These are phyloP conservation scores for Laguncularia racemosa DNA, from an alignment of 345 rosid genomes.

Conservation along the genomic window DNA sequence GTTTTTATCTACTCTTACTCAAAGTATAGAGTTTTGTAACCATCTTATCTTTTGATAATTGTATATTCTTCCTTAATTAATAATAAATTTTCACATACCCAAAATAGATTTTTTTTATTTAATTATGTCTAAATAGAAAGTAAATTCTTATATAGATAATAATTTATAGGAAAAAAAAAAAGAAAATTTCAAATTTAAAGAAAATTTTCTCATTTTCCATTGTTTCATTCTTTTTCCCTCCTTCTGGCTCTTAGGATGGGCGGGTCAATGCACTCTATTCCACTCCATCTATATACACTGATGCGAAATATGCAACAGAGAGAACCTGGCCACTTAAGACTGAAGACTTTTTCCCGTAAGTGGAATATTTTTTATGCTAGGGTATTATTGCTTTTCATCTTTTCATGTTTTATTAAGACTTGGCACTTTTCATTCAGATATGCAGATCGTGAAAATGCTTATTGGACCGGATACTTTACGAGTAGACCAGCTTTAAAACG, in stretches of 20 bases:
- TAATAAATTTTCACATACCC: no score
- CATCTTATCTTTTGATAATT: background rate
- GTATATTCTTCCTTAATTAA: background rate
- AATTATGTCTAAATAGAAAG: no score
- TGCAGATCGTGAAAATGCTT: constrained; percentile 89
- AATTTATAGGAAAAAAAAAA: no score
- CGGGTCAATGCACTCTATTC: constrained; percentile 94
- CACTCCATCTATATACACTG: constrained; percentile 93
- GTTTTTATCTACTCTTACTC: no score
- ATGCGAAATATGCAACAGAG: constrained; percentile 76
- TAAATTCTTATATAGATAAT: no score
- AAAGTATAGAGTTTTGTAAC: no score
- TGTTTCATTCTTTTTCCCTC: background rate
- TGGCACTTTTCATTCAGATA: constrained; percentile 45
- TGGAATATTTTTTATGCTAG: constrained; percentile 13
- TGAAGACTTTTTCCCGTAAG: constrained; percentile 95
- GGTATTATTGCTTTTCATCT: constrained; percentile 5
- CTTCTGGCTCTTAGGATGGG: constrained; percentile 57
- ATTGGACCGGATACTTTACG: constrained; percentile 96
- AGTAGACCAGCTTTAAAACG: constrained; percentile 92
- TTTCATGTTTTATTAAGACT: constrained; percentile 13
- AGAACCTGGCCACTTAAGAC: constrained; percentile 83
- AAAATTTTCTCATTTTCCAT: no score
- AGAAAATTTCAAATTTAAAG: no score
- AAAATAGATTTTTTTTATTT: no score